Evolutionary conservation across 2,329 filamentous ascomycete genomes (phyloP), one percentile per base, ranked within the genome.

Genomic region (Cytospora schulzeri): DNA sequence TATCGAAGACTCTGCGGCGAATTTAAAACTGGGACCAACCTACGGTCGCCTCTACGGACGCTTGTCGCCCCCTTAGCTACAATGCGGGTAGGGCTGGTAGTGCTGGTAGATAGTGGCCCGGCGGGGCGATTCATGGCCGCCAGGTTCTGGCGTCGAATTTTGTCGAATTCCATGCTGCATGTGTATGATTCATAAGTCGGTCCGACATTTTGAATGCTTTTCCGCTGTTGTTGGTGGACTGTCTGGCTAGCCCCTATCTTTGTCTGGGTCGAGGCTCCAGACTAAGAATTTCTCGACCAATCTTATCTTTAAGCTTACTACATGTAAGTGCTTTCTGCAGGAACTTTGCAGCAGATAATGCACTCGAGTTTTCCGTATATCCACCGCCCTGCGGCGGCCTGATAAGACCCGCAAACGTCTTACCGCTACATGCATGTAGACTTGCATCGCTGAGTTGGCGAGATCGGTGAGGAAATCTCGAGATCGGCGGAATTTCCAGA

Each of bases 131-230:
- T 48, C 45, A 48, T 48, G 45, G 11, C 45, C 45, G 45, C n/a
- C n/a, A 48, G n/a, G 22, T 12, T 11, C n/a, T 12, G 45, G 3
- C n/a, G n/a, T 24, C 45, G 45, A 19, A 22, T 24, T 48, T 5
- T 15, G 33, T 35, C 33, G 33, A 35, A 12, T 4, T 35, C 11
- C n/a, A n/a, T n/a, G n/a, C n/a, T n/a, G n/a, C 45, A 48, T 8
- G 45, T 48, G n/a, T 48, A 48, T n/a, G n/a, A n/a, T n/a, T n/a
- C n/a, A n/a, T n/a, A n/a, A 45, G 41, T 45, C 41, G 41, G 41
- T 22, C 41, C 41, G 41, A 22, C n/a, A 24, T 6, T 1, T 48
- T 12, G 8, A 24, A 14, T 48, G 24, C n/a, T 24, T 24, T 11
- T 48, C n/a, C 22, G n/a, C 11, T 48, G 45, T 48, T 35, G 33